phyloP scores from a whole-genome alignment of 345 rosid species.

The Dipteronia dyeriana region DNA sequence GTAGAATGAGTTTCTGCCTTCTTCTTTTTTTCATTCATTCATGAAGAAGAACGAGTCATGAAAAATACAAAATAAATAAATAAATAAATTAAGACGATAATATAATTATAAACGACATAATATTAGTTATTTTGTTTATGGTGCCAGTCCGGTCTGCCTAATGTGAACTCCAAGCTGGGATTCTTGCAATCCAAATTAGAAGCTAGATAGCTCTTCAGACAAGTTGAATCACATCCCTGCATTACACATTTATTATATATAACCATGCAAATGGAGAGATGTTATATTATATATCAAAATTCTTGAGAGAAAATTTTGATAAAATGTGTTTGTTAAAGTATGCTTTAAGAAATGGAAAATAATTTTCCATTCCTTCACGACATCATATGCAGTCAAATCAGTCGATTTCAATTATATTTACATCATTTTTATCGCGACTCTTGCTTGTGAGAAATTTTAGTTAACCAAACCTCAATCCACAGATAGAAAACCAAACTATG shows the following conservation, averaged over 20 bases:
- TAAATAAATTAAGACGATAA: not conserved
- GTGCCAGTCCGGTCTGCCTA: constrained; percentile 80
- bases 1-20: not conserved
- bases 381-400: not conserved
- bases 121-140: constrained; percentile 34
- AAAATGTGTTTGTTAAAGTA: not conserved
- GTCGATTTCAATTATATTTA: not conserved
- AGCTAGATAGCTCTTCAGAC: constrained; percentile 33
- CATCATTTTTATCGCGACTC: no score
- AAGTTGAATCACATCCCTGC: constrained; percentile 36
- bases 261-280: not conserved
- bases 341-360: not conserved
- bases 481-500: not conserved
- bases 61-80: not conserved
- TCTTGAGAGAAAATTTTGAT: not conserved
- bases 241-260: not conserved
- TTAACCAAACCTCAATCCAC: no score
- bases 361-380: not conserved
- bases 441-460: not conserved
- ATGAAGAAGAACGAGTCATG: not conserved
- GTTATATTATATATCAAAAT: no score
- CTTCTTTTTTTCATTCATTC: not conserved
- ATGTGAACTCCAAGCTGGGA: constrained; percentile 73
- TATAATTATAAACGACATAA: not conserved
- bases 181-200: constrained; percentile 39